Evolutionary conservation across 495 filamentous ascomycete genomes (phyloP), one percentile per base, ranked within the genome.

Genomic region (Xylaria scruposa): DNA sequence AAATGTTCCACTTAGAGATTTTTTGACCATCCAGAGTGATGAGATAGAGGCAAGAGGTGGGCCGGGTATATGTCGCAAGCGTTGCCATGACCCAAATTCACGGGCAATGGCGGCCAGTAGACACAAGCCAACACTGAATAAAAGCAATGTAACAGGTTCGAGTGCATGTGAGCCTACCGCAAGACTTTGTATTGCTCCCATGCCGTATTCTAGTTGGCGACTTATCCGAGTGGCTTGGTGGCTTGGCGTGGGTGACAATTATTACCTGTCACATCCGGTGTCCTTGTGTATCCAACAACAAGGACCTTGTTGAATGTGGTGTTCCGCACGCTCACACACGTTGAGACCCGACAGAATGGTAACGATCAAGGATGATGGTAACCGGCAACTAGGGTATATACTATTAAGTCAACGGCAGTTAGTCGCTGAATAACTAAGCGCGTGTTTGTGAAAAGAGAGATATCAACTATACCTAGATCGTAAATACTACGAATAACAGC

Each of bases 21-120:
- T 67, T 46, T 60, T 60, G 8, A 75, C 40, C 70, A 73, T 67
- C 59, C 67, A 60, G 17, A 75, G 40, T 4, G 56, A 13, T n/a
- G 76, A 67, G 26, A 76, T 6, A 4, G 70, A 71, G 36, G 67
- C 58, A 44, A 76, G 56, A 42, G 70, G 67, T 2, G 76, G 76
- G 1, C 76, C 76, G 1, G 76, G 76, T 24, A 78, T 68, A 21
- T 78, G 74, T 15, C 76, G 70, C 13, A 78, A 66, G 19, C 74
- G 73, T n/a, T 54, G 70, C 76, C 76, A 77, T 19, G 72, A 63
- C 31, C 64, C 5, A 33, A 71, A 29, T 24, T 49, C 21, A 67
- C 29, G 31, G 33, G 36, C 65, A 56, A 67, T 68, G 40, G 29
- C 38, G 26, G 26, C 47, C 17, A 67, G n/a, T 26, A 67, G 31